Evolutionary conservation across 495 filamentous ascomycete species (phyloP), one percentile per base, ranked within the genome.

Genomic region (Niebla homalea): DNA sequence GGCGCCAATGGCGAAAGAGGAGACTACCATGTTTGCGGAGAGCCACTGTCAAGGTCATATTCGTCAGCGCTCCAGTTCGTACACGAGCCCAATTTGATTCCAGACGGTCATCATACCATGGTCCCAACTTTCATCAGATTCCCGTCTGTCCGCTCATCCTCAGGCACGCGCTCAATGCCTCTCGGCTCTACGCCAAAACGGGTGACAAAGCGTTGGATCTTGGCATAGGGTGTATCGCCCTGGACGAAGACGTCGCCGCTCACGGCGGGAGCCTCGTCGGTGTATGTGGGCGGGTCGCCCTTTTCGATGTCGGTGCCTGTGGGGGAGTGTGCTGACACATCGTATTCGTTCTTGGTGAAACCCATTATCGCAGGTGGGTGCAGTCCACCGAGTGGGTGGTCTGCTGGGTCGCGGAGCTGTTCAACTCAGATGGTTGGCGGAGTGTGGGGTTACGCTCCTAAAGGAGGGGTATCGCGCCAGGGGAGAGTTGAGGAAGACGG

Each of bases 11-110:
- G 85, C 85, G 57, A 93, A 90, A 14, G 84, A 82, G 36, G 80
- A 81, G 42, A 89, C 80, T 46, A 87, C 83, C 81, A 90, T 84
- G 65, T 90, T 90, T 52, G 83, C 82, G 1, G 85, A 82, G 45
- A 88, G 63, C 86, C 87, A 90, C 86, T 89, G 60, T 56, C 36
- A 36, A 26, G 1, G 42, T 12, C 43, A 49, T 7, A 54, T 29
- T 18, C 8, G 36, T 42, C 47, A 49, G 35, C 41, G 5, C 11
- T 8, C 23, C 23, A 18, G 0, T 26, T 18, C n/a, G 14, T 18
- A 12, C 47, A 11, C 32, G 18, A 18, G 19, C 22, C 7, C 14
- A 5, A 22, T 36, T 55, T 15, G 23, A 15, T 25, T 8, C 20
- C 22, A 29, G 6, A 40, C 41, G 11, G 43, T 35, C 36, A 42